A percentile compares a stretch with the other conserved stretches of the same genome.
These are phyloP conservation scores for Hericium erinaceus DNA, from an alignment of 768 basidiomycete genomes.

Conservation along the genomic window DNA sequence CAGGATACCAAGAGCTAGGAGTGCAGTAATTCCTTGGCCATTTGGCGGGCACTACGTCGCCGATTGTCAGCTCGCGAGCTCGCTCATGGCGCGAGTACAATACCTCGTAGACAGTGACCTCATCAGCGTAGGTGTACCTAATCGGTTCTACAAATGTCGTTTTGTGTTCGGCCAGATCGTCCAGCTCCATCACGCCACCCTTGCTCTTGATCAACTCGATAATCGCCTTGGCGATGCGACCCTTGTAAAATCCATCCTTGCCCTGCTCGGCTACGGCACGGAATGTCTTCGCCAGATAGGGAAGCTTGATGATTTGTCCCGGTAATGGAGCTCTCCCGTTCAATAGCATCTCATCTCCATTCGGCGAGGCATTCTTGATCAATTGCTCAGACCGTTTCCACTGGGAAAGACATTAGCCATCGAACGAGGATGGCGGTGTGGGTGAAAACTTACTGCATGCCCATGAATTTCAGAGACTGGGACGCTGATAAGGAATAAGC, in stretches of 20 bases:
- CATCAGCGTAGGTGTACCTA: slow-evolving; percentile 76
- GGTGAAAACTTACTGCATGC: slow-evolving; percentile 31
- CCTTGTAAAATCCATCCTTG: slow-evolving; percentile 91
- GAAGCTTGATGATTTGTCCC: slow-evolving; percentile 76
- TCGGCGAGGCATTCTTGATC: slow-evolving; percentile 78
- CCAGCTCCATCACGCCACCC: slow-evolving; percentile 89
- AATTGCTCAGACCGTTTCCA: slow-evolving; percentile 57
- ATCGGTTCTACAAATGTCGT: slow-evolving; percentile 84
- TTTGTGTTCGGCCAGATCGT: slow-evolving; percentile 82
- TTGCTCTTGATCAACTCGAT: slow-evolving; percentile 76
- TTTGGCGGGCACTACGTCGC: slow-evolving; percentile 79
- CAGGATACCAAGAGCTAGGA: slow-evolving; percentile 87
- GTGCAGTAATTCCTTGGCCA: slow-evolving; percentile 91
- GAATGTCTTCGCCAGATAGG: slow-evolving; percentile 80
- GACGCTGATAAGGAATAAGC: slow-evolving; percentile 36
- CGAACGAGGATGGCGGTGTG: neutral
- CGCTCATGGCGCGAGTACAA: neutral
- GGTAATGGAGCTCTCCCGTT: slow-evolving; percentile 76
- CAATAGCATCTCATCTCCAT: slow-evolving; percentile 78
- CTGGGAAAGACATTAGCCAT: slow-evolving; percentile 18
- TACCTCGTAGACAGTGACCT: slow-evolving; percentile 90
- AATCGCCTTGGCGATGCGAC: slow-evolving; percentile 81
- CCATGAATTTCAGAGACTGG: slow-evolving; percentile 84
- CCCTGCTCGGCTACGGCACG: slow-evolving; percentile 70
- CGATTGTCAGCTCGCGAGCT: neutral